Evolutionary conservation across 2,329 filamentous ascomycete genomes (phyloP).

Genomic region (Diaporthe vaccinii): DNA sequence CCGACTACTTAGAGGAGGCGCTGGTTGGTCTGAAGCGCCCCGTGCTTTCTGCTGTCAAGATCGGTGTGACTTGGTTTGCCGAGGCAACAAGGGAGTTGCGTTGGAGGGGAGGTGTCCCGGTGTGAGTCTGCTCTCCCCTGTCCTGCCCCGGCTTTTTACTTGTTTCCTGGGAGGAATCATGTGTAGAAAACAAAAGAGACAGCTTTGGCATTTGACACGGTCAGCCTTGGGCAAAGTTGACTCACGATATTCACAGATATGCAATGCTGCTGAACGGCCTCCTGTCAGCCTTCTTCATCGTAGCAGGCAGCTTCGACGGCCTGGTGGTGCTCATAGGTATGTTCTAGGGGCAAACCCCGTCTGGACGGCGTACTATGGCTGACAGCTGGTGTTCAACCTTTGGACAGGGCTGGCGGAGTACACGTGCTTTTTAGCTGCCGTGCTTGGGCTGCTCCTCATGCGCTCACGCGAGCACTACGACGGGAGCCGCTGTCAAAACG

Average conservation of each 20-base stretch:
- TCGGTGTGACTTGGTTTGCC: slow-evolving; percentile 43
- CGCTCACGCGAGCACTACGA: slow-evolving; percentile 42
- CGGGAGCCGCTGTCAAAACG: slow-evolving; percentile 21
- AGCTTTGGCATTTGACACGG: not conserved
- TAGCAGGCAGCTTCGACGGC: slow-evolving; percentile 11
- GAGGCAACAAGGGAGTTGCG: slow-evolving; percentile 45
- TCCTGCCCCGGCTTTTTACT: not conserved
- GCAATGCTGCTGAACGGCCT: slow-evolving; percentile 38
- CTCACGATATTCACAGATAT: not conserved
- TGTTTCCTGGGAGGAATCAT: not conserved
- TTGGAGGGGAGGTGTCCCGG: slow-evolving; percentile 43
- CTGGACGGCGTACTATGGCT: not conserved
- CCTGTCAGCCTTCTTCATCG: slow-evolving; percentile 21
- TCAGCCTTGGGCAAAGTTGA: not conserved
- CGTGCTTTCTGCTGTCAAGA: slow-evolving; percentile 42
- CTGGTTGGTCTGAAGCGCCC: slow-evolving; percentile 30
- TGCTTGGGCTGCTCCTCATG: slow-evolving; percentile 47
- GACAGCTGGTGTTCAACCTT: not conserved
- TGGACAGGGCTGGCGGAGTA: slow-evolving; percentile 46
- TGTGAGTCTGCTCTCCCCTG: slow-evolving; percentile 40
- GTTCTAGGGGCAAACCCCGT: not conserved
- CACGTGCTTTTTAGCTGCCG: slow-evolving; percentile 46
- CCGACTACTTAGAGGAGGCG: slow-evolving; percentile 44
- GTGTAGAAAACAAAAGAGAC: not conserved
- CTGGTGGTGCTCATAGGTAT: slow-evolving; percentile 14